Conservation (phyloP, 352 stramenopile species). For the Thalassiosira exigua region DNA sequence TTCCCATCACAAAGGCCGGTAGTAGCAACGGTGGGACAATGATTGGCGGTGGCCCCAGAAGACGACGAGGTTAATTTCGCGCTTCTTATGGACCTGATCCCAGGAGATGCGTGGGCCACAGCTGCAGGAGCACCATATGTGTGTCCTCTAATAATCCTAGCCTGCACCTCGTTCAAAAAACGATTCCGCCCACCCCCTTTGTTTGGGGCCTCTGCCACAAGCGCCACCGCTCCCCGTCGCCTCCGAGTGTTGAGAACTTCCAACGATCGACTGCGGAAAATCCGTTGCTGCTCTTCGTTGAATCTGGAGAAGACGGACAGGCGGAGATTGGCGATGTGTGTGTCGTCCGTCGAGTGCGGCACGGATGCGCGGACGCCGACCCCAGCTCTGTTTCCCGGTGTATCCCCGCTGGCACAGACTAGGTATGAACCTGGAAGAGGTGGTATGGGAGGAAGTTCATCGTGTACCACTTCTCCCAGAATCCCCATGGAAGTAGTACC, state of each 20-base stretch:
- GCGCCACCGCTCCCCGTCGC: slow-evolving; percentile 61
- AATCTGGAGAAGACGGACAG: slow-evolving; percentile 80
- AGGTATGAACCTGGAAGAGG: slow-evolving; percentile 35
- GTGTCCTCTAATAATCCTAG: slow-evolving; percentile 33
- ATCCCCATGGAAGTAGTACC: slow-evolving; percentile 25
- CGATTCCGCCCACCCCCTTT: background rate
- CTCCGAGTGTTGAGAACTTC: slow-evolving; percentile 68
- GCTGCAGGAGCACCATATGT: slow-evolving; percentile 31
- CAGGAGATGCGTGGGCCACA: background rate
- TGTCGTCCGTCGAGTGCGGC: slow-evolving; percentile 62
- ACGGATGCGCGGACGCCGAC: slow-evolving; percentile 41
- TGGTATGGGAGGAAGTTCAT: slow-evolving; percentile 28
- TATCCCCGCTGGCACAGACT: background rate
- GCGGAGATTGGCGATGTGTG: slow-evolving; percentile 77
- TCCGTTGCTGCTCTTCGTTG: slow-evolving; percentile 53
- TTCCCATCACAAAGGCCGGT: too few species aligned
- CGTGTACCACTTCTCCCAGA: slow-evolving; percentile 29
- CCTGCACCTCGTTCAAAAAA: slow-evolving; percentile 34
- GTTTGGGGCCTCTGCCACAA: slow-evolving; percentile 64
- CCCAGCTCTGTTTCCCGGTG: background rate
- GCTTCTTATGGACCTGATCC: background rate
- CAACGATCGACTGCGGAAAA: slow-evolving; percentile 65
- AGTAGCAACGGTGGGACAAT: too few species aligned
- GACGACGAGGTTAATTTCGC: slow-evolving; percentile 8
- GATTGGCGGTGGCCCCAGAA: background rate